Base-by-base conservation (phyloP, 805 yeast species). In the Pichia insulana region DNA sequence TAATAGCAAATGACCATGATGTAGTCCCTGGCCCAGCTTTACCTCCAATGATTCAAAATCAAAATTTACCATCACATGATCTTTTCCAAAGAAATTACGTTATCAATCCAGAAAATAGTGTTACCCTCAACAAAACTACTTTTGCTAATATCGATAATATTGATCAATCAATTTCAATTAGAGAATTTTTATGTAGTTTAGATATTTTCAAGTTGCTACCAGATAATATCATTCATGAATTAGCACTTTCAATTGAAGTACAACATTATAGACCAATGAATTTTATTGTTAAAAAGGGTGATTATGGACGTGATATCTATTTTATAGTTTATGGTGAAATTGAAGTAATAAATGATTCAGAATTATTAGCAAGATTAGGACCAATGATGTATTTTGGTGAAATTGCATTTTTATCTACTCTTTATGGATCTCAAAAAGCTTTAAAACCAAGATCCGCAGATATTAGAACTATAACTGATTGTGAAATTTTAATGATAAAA, bases 301-400 rank as follows among this genome's bases (percentile, higher is more conserved):
- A 76, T 39, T 42, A 52, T 1, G 84, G 83, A 5, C 66, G 77
- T 20, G 86, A 81, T 48, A 76, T 83, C 22, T 83, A 70, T 55
- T 80, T 83, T 52, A 70, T 83, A 20, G 73, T 78, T 8, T 68
- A 65, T 49, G 92, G 92, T 9, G 80, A 76, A 50, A 84, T 81
- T 5, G 89, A 83, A 55, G 85, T 81, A 0, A 45, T 81, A 8
- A 51, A 58, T 39, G 76, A 65, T 37, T 61, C 63, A 16, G 59
- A 62, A 30, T 63, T 71, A 1, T 56, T 77, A 31, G 87, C 84
- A 4, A 67, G 85, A 44, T 61, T 83, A 20, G 70, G 75, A 2
- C 60, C 75, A 13, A 85, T 83, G 17, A 71, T 78, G 28, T 81
- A 79, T 59, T 81, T 83, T 61, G 92, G 92, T 18, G 90, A 82